Evolutionary conservation across 345 rosid species (phyloP).

Genomic region (Durio zibethinus): DNA sequence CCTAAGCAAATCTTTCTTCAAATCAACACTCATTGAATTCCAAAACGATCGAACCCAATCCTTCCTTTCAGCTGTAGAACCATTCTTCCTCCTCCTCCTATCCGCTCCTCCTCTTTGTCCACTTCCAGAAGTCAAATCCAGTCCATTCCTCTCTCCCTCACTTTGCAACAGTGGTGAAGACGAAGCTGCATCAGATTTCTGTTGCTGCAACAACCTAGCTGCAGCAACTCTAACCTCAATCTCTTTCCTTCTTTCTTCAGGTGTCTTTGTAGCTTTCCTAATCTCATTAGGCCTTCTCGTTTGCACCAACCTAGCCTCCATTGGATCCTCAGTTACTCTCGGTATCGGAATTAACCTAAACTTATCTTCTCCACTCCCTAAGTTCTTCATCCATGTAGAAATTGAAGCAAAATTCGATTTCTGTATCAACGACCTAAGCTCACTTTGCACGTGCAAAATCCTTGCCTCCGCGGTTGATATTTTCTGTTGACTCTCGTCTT

Average conservation of each 20-base stretch:
- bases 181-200: conserved; percentile 51
- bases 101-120: conserved; percentile 58
- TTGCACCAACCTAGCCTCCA: conserved; percentile 73
- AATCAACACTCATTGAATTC: conserved; percentile 56
- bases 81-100: conserved; percentile 69
- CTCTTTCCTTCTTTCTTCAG: conserved; percentile 89
- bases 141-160: conserved; percentile 44
- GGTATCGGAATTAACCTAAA: conserved; percentile 66
- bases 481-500: conserved; percentile 84
- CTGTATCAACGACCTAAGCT: conserved; percentile 67
- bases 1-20: conserved; percentile 59
- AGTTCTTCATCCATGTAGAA: conserved; percentile 78
- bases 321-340: conserved; percentile 79
- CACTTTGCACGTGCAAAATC: conserved; percentile 70
- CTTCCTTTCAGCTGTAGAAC: conserved; percentile 55
- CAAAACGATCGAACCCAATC: conserved; percentile 66
- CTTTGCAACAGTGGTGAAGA: conserved; percentile 23
- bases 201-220: conserved; percentile 84
- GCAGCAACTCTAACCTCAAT: conserved; percentile 97
- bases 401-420: conserved; percentile 67
- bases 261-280: conserved; percentile 85
- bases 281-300: conserved; percentile 87
- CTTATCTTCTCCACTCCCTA: conserved; percentile 84
- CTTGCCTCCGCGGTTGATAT: conserved; percentile 62
- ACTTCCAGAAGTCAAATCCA: conserved; percentile 38